A percentile compares a stretch with the other conserved stretches of the same genome.
These are phyloP conservation scores for Zychaea mexicana DNA, from an alignment of 371 early-diverging fungal genomes.

Conservation along the genomic window DNA sequence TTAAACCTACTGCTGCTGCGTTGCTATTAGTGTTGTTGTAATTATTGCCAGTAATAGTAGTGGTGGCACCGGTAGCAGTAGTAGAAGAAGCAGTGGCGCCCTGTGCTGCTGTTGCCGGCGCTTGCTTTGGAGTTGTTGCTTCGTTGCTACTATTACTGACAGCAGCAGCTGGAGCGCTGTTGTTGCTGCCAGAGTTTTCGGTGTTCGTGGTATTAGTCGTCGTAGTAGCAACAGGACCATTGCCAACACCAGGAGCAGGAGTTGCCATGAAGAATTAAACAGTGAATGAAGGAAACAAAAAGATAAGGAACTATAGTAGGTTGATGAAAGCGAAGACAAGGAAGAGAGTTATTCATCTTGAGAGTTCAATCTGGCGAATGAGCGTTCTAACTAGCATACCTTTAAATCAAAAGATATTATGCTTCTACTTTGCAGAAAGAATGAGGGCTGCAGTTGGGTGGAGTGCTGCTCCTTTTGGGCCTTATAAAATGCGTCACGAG, in stretches of 20 bases:
- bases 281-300: background rate
- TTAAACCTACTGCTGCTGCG: conserved; percentile 1
- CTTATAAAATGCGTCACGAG: too few relatives aligned
- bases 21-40: too few relatives aligned
- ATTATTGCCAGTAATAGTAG: background rate
- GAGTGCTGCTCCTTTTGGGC: too few relatives aligned
- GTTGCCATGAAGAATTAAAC: background rate
- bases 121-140: conserved; percentile 2
- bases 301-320: background rate
- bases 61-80: background rate
- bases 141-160: background rate
- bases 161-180: background rate
- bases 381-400: too few relatives aligned
- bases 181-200: background rate
- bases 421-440: too few relatives aligned
- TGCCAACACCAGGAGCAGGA: background rate
- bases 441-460: too few relatives aligned
- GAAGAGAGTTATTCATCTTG: background rate
- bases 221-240: background rate
- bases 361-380: background rate
- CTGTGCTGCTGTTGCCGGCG: background rate
- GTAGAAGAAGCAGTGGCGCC: background rate
- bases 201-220: background rate
- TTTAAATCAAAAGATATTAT: too few relatives aligned
- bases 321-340: background rate